Base-by-base conservation (phyloP, 805 yeast species). In the Barnettozyma californica region DNA sequence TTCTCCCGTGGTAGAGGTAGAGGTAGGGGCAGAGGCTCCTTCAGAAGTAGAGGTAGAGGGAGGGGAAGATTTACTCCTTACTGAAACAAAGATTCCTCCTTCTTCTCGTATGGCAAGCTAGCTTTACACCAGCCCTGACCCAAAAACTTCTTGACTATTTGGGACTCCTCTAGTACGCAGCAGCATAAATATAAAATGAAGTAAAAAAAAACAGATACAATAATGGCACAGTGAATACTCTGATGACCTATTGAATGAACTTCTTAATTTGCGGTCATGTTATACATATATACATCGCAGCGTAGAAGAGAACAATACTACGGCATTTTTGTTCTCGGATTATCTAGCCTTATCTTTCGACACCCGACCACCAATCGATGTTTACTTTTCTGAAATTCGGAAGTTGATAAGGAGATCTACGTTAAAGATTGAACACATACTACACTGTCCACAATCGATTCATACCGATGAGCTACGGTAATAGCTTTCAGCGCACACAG, bases 1-100 rank as follows among this genome's bases (percentile, higher is more conserved):
- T 70, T 81, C 59, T 60, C 67, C 34, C 69, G 75, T 27, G 67
- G 75, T 9, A 53, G 69, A 46, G 76, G 83, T 10, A 64, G 83
- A 8, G 76, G 80, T 3, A 64, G 82, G 25, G 76, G 79, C 9
- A 57, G 80, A 36, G 77, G 78, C 10, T 65, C 69, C 9, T 16
- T 57, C 45, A 51, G 65, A 65, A 48, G 70, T 61, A 41, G 67
- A 62, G 37, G 45, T 61, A 62, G 74, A 42, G 67, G 66, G 5
- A 64, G 79, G 49, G 76, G 77, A 10, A 71, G 79, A 34, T 74
- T 59, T 51, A 53, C 59, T 18, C 80, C 80, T 14, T 76, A 76
- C 55, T 75, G 56, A 58, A 25, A 16, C 11, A 2, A 31, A 6
- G 33, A 7, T 34, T 34, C 18, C 33, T 8, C 11, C 16, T 29